phyloP scores from a whole-genome alignment of 345 rosid species.

The Ailanthus altissimus region DNA sequence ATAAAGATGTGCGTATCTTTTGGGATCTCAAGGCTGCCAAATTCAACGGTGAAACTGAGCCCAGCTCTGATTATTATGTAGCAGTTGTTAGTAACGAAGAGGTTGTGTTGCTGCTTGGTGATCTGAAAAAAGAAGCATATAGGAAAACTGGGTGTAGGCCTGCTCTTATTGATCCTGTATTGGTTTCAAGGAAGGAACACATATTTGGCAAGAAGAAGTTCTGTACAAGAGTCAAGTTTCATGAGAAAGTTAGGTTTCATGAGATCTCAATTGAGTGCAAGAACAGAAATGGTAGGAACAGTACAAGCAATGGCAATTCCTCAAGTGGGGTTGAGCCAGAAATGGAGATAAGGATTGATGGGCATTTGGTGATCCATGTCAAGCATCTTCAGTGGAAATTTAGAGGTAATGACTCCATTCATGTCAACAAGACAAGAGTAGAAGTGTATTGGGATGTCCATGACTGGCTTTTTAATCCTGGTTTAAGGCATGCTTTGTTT shows the following conservation, averaged over 20 bases:
- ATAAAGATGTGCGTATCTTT: conserved; percentile 52
- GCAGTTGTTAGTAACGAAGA: conserved; percentile 82
- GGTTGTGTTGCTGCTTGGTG: conserved; percentile 77
- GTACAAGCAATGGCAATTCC: conserved; percentile 18
- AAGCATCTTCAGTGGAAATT: conserved; percentile 84
- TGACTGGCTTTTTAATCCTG: conserved; percentile 73
- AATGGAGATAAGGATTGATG: conserved; percentile 68
- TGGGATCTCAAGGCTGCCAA: conserved; percentile 71
- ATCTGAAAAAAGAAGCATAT: conserved; percentile 74
- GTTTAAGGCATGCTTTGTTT: conserved; percentile 65
- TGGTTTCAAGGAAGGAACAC: conserved; percentile 70
- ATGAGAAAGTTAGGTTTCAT: conserved; percentile 50
- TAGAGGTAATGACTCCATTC: conserved; percentile 65
- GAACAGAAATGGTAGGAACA: conserved; percentile 24
- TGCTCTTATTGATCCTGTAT: conserved; percentile 58
- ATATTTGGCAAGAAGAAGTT: conserved; percentile 67
- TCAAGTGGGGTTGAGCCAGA: conserved; percentile 48
- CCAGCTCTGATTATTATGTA: conserved; percentile 64
- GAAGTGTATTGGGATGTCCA: conserved; percentile 82
- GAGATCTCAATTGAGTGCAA: conserved; percentile 69
- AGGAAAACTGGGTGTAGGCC: conserved; percentile 68
- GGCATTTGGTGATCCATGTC: conserved; percentile 54
- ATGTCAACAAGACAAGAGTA: conserved; percentile 48
- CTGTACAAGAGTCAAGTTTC: conserved; percentile 48
- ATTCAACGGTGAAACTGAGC: conserved; percentile 72